A percentile compares a stretch with the other conserved stretches of the same genome.
Conservation (phyloP, 202 grass and related monocot genomes). For the Hordeum pubiflorum region DNA sequence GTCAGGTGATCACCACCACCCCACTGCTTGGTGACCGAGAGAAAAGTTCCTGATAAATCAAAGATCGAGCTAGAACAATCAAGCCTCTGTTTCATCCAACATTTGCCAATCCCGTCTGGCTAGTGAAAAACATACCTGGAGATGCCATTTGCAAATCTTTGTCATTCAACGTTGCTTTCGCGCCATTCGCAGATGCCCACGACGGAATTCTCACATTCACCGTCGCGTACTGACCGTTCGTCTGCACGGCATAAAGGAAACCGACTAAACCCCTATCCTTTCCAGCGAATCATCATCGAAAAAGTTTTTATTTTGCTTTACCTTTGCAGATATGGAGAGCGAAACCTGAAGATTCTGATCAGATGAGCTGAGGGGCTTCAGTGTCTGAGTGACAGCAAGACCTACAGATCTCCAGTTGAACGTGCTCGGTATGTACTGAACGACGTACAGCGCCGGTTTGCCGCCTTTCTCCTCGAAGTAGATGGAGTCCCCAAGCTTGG, state of each 20-base stretch:
- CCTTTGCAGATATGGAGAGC: slow-evolving; percentile 50
- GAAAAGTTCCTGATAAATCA: slow-evolving; percentile 52
- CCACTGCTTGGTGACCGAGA: slow-evolving; percentile 60
- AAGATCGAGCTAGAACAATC: background rate
- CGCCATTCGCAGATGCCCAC: slow-evolving; percentile 53
- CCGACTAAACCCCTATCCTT: background rate
- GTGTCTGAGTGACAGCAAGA: slow-evolving; percentile 46
- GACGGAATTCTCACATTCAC: slow-evolving; percentile 71
- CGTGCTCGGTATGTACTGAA: slow-evolving; percentile 78
- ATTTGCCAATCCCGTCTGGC: background rate
- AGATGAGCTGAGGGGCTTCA: slow-evolving; percentile 44
- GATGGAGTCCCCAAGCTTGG: slow-evolving; percentile 84
- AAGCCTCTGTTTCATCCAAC: background rate
- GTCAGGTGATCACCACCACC: slow-evolving; percentile 41
- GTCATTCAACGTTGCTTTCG: slow-evolving; percentile 53
- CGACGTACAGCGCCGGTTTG: slow-evolving; percentile 50
- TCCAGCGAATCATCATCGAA: background rate
- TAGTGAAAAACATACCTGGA: slow-evolving; percentile 45
- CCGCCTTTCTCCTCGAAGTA: slow-evolving; percentile 77
- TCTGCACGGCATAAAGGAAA: slow-evolving; percentile 28
- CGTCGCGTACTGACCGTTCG: slow-evolving; percentile 38
- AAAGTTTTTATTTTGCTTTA: slow-evolving; percentile 13
- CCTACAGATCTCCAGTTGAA: slow-evolving; percentile 72
- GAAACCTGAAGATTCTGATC: slow-evolving; percentile 58
- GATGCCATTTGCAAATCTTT: slow-evolving; percentile 40